phyloP scores from a whole-genome alignment of 2,329 filamentous ascomycete species.

The Triangularia setosa region DNA sequence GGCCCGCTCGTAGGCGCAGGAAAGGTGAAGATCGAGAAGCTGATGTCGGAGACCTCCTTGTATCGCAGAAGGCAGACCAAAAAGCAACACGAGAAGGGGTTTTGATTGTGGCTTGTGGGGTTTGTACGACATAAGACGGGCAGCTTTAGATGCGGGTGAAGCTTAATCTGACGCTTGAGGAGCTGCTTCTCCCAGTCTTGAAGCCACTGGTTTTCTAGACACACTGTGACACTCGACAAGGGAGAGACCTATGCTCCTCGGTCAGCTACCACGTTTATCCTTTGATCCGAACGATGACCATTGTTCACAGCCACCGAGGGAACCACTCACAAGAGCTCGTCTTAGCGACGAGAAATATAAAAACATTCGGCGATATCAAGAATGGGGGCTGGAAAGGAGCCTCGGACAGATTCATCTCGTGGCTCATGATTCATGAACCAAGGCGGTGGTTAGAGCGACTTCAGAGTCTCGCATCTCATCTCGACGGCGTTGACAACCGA shows the following conservation, averaged over 20 bases:
- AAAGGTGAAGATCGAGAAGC: neutral
- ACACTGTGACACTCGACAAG: constrained; percentile 1
- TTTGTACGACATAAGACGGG: constrained; percentile 12
- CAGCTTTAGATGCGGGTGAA: constrained; percentile 4
- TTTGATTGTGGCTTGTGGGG: constrained; percentile 5
- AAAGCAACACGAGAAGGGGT: neutral
- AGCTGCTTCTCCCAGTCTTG: neutral
- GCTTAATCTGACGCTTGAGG: neutral
- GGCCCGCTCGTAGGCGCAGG: neutral
- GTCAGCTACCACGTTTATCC: neutral
- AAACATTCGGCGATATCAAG: neutral
- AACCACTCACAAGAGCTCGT: neutral
- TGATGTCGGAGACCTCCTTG: neutral
- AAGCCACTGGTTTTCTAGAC: neutral
- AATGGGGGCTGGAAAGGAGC: constrained; percentile 3
- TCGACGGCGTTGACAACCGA: neutral
- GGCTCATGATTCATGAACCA: neutral
- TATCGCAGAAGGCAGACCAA: neutral
- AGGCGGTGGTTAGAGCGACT: neutral
- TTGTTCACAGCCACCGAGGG: neutral
- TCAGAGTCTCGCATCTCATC: neutral
- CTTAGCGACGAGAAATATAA: neutral
- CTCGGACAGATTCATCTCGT: constrained; percentile 1
- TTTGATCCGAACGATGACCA: neutral
- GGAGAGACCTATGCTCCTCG: neutral